Percentiles rank a stretch among this genome's conserved stretches.
phyloP scores from a whole-genome alignment of 345 rosid genomes.

The Linum lewisii region DNA sequence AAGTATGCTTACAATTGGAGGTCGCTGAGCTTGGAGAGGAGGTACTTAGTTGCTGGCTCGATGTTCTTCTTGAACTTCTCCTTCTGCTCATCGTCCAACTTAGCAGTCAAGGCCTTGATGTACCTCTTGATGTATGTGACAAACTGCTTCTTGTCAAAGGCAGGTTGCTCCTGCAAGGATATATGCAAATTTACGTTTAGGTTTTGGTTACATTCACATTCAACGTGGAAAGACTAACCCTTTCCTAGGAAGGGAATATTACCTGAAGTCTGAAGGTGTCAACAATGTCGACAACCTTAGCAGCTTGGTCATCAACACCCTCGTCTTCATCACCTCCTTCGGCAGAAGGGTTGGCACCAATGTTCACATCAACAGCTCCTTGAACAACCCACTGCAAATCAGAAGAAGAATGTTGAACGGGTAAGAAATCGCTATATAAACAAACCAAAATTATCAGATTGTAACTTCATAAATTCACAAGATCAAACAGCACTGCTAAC shows the following conservation, averaged over 20 bases:
- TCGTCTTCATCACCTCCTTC: conserved; percentile 80
- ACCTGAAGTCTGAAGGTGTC: conserved; percentile 99
- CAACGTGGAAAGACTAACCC: not conserved
- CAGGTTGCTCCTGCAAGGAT: conserved; percentile 72
- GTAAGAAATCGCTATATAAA: too few species aligned
- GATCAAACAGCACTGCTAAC: conserved; percentile 22
- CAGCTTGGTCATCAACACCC: conserved; percentile 72
- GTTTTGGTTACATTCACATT: not conserved
- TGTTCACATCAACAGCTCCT: conserved; percentile 70
- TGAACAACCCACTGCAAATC: conserved; percentile 61
- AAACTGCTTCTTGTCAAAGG: conserved; percentile 81
- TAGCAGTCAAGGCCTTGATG: conserved; percentile 63
- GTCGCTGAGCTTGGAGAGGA: conserved; percentile 73
- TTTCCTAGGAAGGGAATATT: not conserved
- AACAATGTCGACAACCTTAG: conserved; percentile 91
- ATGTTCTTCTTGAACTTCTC: conserved; percentile 62
- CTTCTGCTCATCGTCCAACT: conserved; percentile 44
- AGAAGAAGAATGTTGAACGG: not conserved
- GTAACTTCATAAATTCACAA: too few species aligned
- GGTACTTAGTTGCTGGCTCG: conserved; percentile 85
- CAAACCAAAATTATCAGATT: too few species aligned
- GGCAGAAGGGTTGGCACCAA: conserved; percentile 97
- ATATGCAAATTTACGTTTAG: not conserved
- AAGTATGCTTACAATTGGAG: conserved; percentile 67
- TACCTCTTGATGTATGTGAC: conserved; percentile 53